A percentile compares a stretch with the other conserved stretches of the same genome.
These are phyloP conservation scores for Hypericum androsaemum DNA, from an alignment of 345 rosid species.

Conservation along the genomic window DNA sequence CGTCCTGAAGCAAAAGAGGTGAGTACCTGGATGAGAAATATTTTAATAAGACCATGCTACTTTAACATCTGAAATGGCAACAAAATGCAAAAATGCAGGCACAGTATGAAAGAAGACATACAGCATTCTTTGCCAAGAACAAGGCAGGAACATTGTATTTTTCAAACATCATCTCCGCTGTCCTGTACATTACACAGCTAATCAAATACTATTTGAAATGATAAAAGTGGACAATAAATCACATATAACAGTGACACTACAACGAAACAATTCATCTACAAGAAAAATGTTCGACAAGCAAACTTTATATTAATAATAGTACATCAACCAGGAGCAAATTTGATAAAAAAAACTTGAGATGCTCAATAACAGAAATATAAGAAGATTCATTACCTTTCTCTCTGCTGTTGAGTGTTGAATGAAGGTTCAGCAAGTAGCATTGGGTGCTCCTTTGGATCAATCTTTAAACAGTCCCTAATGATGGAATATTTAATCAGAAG, in stretches of 20 bases:
- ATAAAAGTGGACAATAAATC: no score
- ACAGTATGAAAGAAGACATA: conserved; percentile 27
- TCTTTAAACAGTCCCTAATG: conserved; percentile 61
- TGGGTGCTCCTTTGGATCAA: conserved; percentile 93
- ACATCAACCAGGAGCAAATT: no score
- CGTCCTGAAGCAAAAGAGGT: conserved; percentile 99
- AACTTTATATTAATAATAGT: no score
- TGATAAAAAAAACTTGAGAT: no score
- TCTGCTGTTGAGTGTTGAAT: conserved; percentile 72
- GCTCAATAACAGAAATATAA: no score
- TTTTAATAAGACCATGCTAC: conserved; percentile 6
- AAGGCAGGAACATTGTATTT: conserved; percentile 93
- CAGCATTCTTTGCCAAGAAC: conserved; percentile 97
- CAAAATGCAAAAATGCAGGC: neutral
- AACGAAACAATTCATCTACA: no score
- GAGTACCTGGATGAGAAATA: conserved; percentile 54
- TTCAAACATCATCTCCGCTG: conserved; percentile 94
- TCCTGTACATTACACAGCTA: conserved; percentile 38
- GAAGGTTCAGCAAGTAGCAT: conserved; percentile 97
- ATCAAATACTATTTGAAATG: conserved; percentile 4
- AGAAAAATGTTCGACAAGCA: no score
- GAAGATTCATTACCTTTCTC: conserved; percentile 55
- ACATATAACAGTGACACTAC: no score
- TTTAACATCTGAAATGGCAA: neutral
- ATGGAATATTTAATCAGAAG: neutral